A percentile compares a stretch with the other conserved stretches of the same genome.
phyloP scores from a whole-genome alignment of 768 basidiomycete genomes.

The Leccinum fibrillosum region DNA sequence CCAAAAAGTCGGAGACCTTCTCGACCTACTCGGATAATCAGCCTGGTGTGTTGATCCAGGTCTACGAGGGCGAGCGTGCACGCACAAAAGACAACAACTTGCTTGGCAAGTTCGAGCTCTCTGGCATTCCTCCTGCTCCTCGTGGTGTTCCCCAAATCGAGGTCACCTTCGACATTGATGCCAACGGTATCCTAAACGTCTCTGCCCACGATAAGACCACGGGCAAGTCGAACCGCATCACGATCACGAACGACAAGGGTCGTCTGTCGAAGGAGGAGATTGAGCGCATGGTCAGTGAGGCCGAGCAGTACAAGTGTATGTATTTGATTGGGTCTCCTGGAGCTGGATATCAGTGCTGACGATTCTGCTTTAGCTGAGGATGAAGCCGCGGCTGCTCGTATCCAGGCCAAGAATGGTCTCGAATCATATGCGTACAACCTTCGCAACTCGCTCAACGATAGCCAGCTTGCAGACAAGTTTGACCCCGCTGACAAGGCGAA shows the following conservation, averaged over 20 bases:
- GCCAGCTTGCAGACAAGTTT: conserved; percentile 85
- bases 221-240: conserved; percentile 92
- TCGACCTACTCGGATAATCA: conserved; percentile 99
- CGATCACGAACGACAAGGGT: conserved; percentile 96
- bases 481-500: conserved; percentile 82
- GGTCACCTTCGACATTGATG: conserved; percentile 97
- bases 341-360: conserved; percentile 9
- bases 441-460: conserved; percentile 82
- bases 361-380: conserved; percentile 59
- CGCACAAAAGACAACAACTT: conserved; percentile 99
- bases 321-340: not conserved
- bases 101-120: conserved; percentile 97
- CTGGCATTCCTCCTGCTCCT: conserved; percentile 93
- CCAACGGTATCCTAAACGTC: conserved; percentile 95
- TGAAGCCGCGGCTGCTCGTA: conserved; percentile 80
- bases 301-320: conserved; percentile 86
- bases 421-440: conserved; percentile 97
- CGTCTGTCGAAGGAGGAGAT: conserved; percentile 97
- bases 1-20: conserved; percentile 98
- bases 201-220: conserved; percentile 96
- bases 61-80: conserved; percentile 97
- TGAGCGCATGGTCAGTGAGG: conserved; percentile 94
- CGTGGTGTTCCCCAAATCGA: conserved; percentile 98
- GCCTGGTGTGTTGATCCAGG: conserved; percentile 96
- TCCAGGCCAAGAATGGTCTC: conserved; percentile 84